These are phyloP conservation scores for Acanthamoeba quina DNA, from an alignment of 208 protist species.

Conservation along the genomic window DNA sequence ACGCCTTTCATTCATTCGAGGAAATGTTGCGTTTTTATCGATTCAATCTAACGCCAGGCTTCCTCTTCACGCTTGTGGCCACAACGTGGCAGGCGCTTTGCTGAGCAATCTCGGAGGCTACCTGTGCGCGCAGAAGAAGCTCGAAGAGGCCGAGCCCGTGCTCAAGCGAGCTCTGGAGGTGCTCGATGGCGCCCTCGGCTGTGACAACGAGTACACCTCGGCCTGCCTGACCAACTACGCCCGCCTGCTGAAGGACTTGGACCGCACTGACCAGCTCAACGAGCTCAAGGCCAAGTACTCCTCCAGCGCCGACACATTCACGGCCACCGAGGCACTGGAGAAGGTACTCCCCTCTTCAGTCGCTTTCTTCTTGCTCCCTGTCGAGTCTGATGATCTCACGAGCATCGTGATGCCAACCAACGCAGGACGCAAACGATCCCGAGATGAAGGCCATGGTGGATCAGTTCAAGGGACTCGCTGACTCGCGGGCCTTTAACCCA, in stretches of 20 bases:
- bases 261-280: background rate
- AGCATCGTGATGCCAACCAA: background rate
- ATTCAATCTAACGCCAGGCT: no score
- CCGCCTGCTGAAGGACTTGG: constrained; percentile 24
- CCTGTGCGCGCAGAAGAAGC: constrained; percentile 36
- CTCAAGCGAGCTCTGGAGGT: background rate
- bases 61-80: background rate
- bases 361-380: background rate
- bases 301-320: constrained; percentile 23
- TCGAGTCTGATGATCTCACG: background rate
- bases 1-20: background rate
- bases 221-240: background rate
- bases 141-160: constrained; percentile 31
- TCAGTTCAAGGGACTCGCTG: background rate
- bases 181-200: background rate
- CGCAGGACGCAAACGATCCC: background rate
- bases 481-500: background rate
- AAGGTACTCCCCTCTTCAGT: background rate
- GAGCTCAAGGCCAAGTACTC: constrained; percentile 46
- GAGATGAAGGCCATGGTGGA: background rate
- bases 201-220: constrained; percentile 19
- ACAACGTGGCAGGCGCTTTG: constrained; percentile 42
- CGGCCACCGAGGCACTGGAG: background rate
- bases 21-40: background rate
- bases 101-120: constrained; percentile 19